These are phyloP conservation scores for Lachancea fermentati DNA, from an alignment of 805 yeast species.

Conservation along the genomic window DNA sequence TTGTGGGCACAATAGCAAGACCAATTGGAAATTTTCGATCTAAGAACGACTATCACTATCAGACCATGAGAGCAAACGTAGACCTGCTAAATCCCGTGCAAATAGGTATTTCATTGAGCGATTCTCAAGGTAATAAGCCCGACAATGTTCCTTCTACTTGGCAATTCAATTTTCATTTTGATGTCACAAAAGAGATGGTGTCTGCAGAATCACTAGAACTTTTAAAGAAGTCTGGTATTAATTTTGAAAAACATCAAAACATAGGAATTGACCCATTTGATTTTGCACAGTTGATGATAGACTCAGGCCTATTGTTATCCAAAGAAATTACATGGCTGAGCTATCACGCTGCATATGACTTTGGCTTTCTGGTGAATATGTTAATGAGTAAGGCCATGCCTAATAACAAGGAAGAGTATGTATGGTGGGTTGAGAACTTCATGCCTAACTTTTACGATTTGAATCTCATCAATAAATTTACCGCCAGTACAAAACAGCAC, in stretches of 20 bases:
- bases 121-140: slow-evolving; percentile 62
- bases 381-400: slow-evolving; percentile 77
- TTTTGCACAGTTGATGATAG: slow-evolving; percentile 79
- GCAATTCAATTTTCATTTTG: slow-evolving; percentile 92
- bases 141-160: slow-evolving; percentile 72
- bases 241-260: slow-evolving; percentile 65
- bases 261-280: slow-evolving; percentile 74
- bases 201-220: slow-evolving; percentile 79
- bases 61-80: slow-evolving; percentile 85
- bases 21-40: slow-evolving; percentile 92
- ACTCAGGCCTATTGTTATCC: slow-evolving; percentile 78
- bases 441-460: slow-evolving; percentile 84
- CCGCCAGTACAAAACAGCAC: slow-evolving; percentile 16
- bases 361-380: slow-evolving; percentile 79
- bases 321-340: slow-evolving; percentile 73
- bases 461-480: slow-evolving; percentile 45
- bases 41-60: slow-evolving; percentile 90
- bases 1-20: slow-evolving; percentile 93
- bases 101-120: slow-evolving; percentile 72
- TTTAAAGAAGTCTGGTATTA: slow-evolving; percentile 74
- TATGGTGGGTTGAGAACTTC: slow-evolving; percentile 59
- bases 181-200: slow-evolving; percentile 73
- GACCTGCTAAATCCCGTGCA: slow-evolving; percentile 84
- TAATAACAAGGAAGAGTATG: slow-evolving; percentile 69
- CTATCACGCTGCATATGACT: slow-evolving; percentile 90